A percentile compares a stretch with the other conserved stretches of the same genome.
Evolutionary conservation across 331 rosid genomes (phyloP).

Genomic region (Cucumis variabilis): DNA sequence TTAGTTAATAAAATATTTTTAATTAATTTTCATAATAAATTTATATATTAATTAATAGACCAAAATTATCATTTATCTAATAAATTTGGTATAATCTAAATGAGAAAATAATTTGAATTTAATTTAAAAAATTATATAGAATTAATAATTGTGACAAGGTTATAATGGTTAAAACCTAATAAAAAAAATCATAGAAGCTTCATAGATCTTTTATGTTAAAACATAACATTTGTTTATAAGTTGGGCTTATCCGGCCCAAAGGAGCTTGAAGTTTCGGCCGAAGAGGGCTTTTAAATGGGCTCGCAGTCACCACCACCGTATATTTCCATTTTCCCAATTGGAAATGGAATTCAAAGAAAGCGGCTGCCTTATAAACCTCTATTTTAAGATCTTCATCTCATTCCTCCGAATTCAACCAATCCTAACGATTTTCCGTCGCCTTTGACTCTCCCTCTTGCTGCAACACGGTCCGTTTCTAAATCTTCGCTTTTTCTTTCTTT

Average conservation of each 20-base stretch:
- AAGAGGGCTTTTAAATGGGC: slow-evolving; percentile 3
- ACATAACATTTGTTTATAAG: background rate
- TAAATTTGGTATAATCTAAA: too few species aligned
- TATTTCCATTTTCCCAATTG: background rate
- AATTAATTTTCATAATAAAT: too few species aligned
- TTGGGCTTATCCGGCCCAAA: slow-evolving; percentile 2
- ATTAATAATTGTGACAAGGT: too few species aligned
- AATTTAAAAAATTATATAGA: too few species aligned
- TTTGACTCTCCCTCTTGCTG: slow-evolving; percentile 14
- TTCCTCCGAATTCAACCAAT: background rate
- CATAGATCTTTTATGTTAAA: too few species aligned
- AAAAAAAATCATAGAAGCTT: too few species aligned
- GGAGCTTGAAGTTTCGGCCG: background rate
- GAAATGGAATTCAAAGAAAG: background rate
- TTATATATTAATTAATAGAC: too few species aligned
- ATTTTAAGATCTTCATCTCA: background rate
- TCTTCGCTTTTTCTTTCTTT: background rate
- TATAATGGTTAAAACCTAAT: too few species aligned
- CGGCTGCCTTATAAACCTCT: slow-evolving; percentile 19
- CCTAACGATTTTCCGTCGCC: background rate
- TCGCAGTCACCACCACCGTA: background rate
- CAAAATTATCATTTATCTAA: too few species aligned
- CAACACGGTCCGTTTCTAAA: background rate
- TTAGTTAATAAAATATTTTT: too few species aligned
- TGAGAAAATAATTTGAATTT: too few species aligned